Conservation (phyloP, 306 rosid species). For the Cicer yamashitae region DNA sequence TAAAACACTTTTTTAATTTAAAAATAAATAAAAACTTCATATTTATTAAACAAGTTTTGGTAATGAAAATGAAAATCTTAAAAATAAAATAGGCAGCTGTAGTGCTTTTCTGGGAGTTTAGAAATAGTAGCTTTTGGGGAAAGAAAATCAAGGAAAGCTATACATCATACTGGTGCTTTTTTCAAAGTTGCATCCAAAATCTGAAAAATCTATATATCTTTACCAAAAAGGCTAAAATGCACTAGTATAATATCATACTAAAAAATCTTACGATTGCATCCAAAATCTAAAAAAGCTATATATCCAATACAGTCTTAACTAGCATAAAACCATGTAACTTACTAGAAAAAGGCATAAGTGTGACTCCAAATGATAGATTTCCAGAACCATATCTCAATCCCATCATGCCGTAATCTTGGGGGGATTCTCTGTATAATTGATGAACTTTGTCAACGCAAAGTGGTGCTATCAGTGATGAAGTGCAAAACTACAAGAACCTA, state of each 20-base stretch:
- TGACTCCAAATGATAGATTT: conserved; percentile 78
- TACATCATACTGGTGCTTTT: background rate
- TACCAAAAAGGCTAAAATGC: too few relatives aligned
- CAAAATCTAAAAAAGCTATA: too few relatives aligned
- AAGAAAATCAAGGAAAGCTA: background rate
- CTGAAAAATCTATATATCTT: background rate
- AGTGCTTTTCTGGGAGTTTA: background rate
- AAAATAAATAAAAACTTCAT: background rate
- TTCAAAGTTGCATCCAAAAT: conserved; percentile 2
- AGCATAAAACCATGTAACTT: conserved; percentile 45
- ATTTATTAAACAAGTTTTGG: background rate
- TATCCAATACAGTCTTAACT: conserved; percentile 8
- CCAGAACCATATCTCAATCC: conserved; percentile 92
- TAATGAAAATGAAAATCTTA: conserved; percentile 7
- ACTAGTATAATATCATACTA: too few relatives aligned
- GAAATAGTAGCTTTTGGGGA: background rate
- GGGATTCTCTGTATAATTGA: conserved; percentile 61
- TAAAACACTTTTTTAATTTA: background rate
- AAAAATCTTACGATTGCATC: too few relatives aligned
- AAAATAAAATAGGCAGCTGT: background rate
- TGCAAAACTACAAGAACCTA: conserved; percentile 45
- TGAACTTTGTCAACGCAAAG: conserved; percentile 46
- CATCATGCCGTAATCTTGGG: conserved; percentile 75
- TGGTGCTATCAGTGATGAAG: conserved; percentile 36
- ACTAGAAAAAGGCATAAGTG: conserved; percentile 75